Evolutionary conservation across 805 yeast genomes (phyloP).

Genomic region (Scheffersomyces coipomensis): DNA sequence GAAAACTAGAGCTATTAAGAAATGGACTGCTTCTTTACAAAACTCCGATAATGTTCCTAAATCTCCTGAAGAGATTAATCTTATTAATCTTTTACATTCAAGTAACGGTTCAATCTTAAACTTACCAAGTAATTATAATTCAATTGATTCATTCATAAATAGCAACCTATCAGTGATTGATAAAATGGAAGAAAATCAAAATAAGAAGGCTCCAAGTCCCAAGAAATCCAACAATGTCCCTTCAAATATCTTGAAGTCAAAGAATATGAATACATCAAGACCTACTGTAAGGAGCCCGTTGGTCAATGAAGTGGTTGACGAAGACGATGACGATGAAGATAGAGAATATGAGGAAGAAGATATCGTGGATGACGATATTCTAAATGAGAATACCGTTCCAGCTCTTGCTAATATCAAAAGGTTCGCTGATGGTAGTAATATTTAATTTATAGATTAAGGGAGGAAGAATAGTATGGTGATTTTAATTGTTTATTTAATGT

Average conservation of each 20-base stretch:
- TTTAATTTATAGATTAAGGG: too few species aligned
- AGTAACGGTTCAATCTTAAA: slow-evolving; percentile 19
- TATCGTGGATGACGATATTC: background rate
- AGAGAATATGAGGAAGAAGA: background rate
- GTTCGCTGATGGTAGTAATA: background rate
- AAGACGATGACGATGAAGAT: background rate
- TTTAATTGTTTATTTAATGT: too few species aligned
- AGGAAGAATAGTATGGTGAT: too few species aligned
- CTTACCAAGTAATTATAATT: slow-evolving; percentile 14
- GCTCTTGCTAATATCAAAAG: background rate
- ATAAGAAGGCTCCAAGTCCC: background rate
- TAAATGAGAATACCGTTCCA: background rate
- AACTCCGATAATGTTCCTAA: slow-evolving; percentile 10
- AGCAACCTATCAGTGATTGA: slow-evolving; percentile 27
- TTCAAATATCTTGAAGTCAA: background rate
- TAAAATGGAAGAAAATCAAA: slow-evolving; percentile 4
- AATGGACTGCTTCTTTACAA: slow-evolving; percentile 30
- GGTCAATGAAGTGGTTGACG: background rate
- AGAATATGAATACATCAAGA: background rate
- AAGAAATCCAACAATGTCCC: background rate
- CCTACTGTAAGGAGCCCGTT: background rate
- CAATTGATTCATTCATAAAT: slow-evolving; percentile 30
- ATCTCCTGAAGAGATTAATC: background rate
- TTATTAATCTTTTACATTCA: slow-evolving; percentile 17
- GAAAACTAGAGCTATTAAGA: slow-evolving; percentile 27